Conservation (phyloP, 192 early-diverging fungal species). For the Linnemannia hyalina region DNA sequence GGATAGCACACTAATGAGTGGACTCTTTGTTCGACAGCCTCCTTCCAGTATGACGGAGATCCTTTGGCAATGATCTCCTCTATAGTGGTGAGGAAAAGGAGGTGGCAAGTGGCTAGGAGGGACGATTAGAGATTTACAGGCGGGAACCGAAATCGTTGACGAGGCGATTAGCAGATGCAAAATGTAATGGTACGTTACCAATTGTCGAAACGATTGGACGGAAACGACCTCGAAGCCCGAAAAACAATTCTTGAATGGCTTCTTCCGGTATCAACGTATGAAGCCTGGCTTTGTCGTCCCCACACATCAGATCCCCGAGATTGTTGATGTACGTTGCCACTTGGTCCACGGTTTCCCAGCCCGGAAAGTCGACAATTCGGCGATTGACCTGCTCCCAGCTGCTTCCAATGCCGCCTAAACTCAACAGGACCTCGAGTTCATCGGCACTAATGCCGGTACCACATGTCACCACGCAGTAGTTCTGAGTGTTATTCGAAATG, state of each 20-base stretch:
- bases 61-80: constrained; percentile 50
- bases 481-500: constrained; percentile 11
- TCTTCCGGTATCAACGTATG: constrained; percentile 37
- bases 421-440: constrained; percentile 25
- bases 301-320: constrained; percentile 40
- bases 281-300: constrained; percentile 31
- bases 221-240: constrained; percentile 40
- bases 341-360: constrained; percentile 43
- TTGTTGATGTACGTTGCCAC: constrained; percentile 42
- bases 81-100: no score
- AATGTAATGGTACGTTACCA: no score
- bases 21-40: constrained; percentile 39
- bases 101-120: no score
- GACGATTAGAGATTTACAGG: no score
- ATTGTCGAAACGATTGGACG: constrained; percentile 41
- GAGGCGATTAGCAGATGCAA: no score
- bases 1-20: constrained; percentile 32
- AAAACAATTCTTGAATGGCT: constrained; percentile 51
- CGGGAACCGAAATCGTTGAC: no score
- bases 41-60: constrained; percentile 40
- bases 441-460: constrained; percentile 35
- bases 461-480: constrained; percentile 49
- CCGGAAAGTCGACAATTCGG: constrained; percentile 21
- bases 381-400: constrained; percentile 28
- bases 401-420: constrained; percentile 34